Evolutionary conservation across 495 filamentous ascomycete species (phyloP).

Genomic region (Oleoguttula mirabilis): DNA sequence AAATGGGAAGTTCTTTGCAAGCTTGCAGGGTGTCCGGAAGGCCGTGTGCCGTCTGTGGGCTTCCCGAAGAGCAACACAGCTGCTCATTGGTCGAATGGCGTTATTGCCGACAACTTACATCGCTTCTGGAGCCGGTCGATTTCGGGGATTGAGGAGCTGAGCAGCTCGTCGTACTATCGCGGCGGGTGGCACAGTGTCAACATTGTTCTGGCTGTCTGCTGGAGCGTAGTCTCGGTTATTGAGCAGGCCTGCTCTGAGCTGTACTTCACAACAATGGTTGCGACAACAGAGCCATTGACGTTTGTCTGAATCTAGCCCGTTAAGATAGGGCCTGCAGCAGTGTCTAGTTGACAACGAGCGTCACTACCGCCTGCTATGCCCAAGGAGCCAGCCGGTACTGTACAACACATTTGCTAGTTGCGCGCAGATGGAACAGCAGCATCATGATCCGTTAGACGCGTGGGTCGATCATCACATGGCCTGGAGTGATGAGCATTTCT

Average conservation of each 20-base stretch:
- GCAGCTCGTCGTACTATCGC: slow-evolving; percentile 2
- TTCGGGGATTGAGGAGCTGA: slow-evolving; percentile 11
- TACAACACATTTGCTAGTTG: too few species aligned
- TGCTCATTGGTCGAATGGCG: slow-evolving; percentile 10
- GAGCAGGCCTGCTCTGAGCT: slow-evolving; percentile 15
- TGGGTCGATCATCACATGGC: too few species aligned
- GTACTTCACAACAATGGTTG: slow-evolving; percentile 6
- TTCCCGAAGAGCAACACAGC: slow-evolving; percentile 18
- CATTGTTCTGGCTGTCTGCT: background rate
- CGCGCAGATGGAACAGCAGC: too few species aligned
- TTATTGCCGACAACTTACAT: slow-evolving; percentile 3
- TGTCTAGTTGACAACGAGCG: too few species aligned
- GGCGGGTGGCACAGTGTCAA: slow-evolving; percentile 5
- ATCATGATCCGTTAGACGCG: too few species aligned
- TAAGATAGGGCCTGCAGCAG: too few species aligned
- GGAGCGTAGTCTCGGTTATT: slow-evolving; percentile 7
- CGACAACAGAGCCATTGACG: slow-evolving; percentile 1
- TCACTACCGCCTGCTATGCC: too few species aligned
- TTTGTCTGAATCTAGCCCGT: too few species aligned
- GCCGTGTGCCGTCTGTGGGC: background rate
- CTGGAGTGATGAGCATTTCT: too few species aligned
- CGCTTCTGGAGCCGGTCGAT: slow-evolving; percentile 9
- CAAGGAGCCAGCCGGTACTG: too few species aligned
- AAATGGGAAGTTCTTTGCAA: slow-evolving; percentile 12
- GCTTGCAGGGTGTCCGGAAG: slow-evolving; percentile 7